These are phyloP conservation scores for Entamoeba dispar DNA, from an alignment of 208 protist species.

Conservation along the genomic window DNA sequence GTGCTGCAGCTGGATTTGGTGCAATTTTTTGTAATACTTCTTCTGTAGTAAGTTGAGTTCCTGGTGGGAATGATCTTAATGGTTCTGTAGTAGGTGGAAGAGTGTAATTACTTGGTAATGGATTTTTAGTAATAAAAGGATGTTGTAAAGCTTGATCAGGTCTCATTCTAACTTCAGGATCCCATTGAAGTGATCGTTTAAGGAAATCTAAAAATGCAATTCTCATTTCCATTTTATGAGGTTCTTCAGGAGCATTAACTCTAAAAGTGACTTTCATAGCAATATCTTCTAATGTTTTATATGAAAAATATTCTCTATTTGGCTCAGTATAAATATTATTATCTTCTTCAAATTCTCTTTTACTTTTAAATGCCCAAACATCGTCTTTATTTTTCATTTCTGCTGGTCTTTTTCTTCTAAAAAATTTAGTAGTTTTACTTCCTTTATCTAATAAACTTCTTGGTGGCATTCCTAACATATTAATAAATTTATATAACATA, in stretches of 20 bases:
- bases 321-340: background rate
- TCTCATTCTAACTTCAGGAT: slow-evolving; percentile 25
- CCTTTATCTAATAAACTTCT: background rate
- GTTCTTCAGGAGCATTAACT: background rate
- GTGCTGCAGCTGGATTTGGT: background rate
- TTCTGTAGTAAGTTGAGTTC: background rate
- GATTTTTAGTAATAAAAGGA: slow-evolving; percentile 15
- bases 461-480: background rate
- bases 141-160: slow-evolving; percentile 22
- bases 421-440: background rate
- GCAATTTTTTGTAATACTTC: background rate
- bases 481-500: background rate
- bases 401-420: background rate
- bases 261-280: background rate
- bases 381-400: background rate
- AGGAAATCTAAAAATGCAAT: slow-evolving; percentile 18
- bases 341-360: background rate
- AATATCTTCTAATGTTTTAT: background rate
- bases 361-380: background rate
- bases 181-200: slow-evolving; percentile 3
- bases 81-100: background rate
- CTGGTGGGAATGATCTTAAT: background rate
- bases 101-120: background rate
- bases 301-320: background rate
- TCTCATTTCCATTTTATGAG: background rate